phyloP scores from a whole-genome alignment of 345 rosid species.

The Acer yangbiense region DNA sequence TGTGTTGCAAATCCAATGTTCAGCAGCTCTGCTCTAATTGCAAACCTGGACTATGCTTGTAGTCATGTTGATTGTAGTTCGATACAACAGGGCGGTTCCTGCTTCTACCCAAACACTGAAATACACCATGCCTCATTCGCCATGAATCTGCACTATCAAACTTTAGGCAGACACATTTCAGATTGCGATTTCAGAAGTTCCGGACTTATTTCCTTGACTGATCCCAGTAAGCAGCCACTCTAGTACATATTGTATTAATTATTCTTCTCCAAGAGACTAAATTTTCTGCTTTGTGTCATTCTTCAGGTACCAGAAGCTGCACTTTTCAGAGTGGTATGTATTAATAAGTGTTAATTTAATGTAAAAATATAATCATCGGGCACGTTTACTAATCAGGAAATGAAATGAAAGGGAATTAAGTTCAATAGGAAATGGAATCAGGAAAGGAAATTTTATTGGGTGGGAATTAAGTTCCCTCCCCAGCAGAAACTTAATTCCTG shows the following conservation, averaged over 20 bases:
- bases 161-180: neutral
- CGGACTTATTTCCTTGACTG: constrained; percentile 18
- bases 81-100: constrained; percentile 21
- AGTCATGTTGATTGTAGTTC: constrained; percentile 17
- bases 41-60: constrained; percentile 23
- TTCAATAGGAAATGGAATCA: no score
- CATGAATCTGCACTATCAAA: constrained; percentile 21
- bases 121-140: constrained; percentile 23
- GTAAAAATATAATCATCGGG: neutral
- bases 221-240: constrained; percentile 18
- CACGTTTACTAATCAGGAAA: no score
- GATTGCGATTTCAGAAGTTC: constrained; percentile 13
- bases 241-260: neutral
- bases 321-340: constrained; percentile 17
- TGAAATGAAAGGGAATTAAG: no score
- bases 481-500: no score
- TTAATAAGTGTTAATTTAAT: neutral
- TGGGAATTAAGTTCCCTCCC: no score
- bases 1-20: constrained; percentile 14
- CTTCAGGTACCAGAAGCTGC: constrained; percentile 32
- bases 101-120: constrained; percentile 19
- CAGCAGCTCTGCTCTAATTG: constrained; percentile 1
- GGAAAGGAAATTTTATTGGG: no score
- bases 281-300: neutral
- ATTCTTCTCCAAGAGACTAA: neutral